Base-by-base conservation (phyloP, 495 filamentous ascomycete species). In the Amphirosellinia nigrospora region DNA sequence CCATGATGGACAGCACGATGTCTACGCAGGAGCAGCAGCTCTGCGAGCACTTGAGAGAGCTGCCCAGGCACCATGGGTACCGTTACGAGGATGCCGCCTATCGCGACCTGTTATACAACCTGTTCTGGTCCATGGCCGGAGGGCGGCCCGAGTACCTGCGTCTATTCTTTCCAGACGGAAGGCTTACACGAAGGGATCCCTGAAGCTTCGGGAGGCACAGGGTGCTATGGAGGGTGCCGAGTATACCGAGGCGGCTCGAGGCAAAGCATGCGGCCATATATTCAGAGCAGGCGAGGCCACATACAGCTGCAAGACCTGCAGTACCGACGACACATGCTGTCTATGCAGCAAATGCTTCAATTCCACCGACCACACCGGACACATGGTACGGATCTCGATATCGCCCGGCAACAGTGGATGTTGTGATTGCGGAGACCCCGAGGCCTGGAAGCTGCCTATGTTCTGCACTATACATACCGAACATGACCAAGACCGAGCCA, bases 221-320 rank as follows among this genome's bases (percentile, higher is more conserved):
- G 96, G 95, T n/a, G 92, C 93, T 10, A 85, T 91, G 56, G 94
- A 97, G 72, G 96, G 96, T 13, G 93, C 95, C 4, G 96, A 99
- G 78, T 99, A 98, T 79, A 96, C 92, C 60, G 92, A 93, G 71
- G 91, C 91, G 38, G 96, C 96, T 53, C 88, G 94, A 73, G 96
- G 96, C 60, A 97, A 95, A 78, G 89, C 93, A n/a, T 99, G 96
- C 77, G 96, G 96, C 9, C 96, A 99, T 83, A 98, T 99, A 70
- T 96, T 98, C 85, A 91, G 93, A 78, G 85, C 85, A 34, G 96
- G 94, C 2, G 96, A 99, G 82, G 93, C 94, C 48, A 93, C 94
- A 45, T 99, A 98, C 74, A 88, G 91, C 60, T 99, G 96, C 85
- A 91, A 92, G 77, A 98, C 95, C 21, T 99, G 96, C 77, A 92